Percentiles rank a stretch among this genome's conserved stretches.
phyloP scores from a whole-genome alignment of 179 eudicot genomes.

The Drosera spatulata region DNA sequence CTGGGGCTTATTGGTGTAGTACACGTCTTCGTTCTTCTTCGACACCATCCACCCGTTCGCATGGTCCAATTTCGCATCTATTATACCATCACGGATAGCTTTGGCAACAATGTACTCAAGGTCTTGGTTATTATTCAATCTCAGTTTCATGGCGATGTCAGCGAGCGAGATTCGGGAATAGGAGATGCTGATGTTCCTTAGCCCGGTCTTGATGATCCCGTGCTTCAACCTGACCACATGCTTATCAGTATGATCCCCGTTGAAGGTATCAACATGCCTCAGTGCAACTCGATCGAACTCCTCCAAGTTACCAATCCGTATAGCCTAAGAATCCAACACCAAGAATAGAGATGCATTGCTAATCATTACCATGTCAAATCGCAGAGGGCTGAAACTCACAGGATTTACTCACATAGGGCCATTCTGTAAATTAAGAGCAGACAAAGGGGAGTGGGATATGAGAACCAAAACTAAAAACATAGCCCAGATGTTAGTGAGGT shows the following conservation, averaged over 20 bases:
- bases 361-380: background rate
- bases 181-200: slow-evolving; percentile 79
- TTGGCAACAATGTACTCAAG: no score
- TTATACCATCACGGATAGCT: no score
- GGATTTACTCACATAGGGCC: no score
- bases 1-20: slow-evolving; percentile 93
- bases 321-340: slow-evolving; percentile 46
- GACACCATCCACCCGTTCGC: no score
- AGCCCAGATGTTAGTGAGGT: no score
- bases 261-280: slow-evolving; percentile 62
- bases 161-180: slow-evolving; percentile 88
- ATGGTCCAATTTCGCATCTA: no score
- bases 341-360: background rate
- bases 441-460: no score
- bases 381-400: background rate
- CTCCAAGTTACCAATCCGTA: slow-evolving; percentile 88
- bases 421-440: no score
- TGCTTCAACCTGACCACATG: slow-evolving; percentile 81
- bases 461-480: no score
- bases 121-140: no score
- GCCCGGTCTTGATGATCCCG: slow-evolving; percentile 18
- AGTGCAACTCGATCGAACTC: slow-evolving; percentile 65
- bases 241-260: slow-evolving; percentile 68
- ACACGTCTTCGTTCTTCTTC: slow-evolving; percentile 86
- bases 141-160: slow-evolving; percentile 39